These are phyloP conservation scores for Austropuccinia psidii DNA, from an alignment of 1,284 basidiomycete species.

Conservation along the genomic window DNA sequence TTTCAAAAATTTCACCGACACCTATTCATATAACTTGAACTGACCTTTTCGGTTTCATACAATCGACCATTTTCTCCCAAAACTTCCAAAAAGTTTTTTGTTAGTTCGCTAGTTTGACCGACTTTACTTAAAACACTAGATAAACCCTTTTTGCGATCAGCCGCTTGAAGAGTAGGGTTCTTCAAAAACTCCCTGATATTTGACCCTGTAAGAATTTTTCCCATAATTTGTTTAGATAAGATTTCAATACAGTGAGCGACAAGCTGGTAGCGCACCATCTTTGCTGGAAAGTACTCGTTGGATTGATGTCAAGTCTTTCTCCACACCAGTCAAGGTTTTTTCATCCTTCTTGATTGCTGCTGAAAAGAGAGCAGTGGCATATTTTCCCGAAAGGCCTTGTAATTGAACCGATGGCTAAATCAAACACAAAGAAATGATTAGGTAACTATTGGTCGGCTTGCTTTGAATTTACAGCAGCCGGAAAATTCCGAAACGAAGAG, in stretches of 20 bases:
- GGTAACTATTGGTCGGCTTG: too few species aligned
- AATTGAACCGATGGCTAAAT: constrained; percentile 38
- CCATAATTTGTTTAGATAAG: not conserved
- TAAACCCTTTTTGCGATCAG: constrained; percentile 31
- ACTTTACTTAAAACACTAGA: constrained; percentile 21
- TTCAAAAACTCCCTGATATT: constrained; percentile 30
- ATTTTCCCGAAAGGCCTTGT: constrained; percentile 63
- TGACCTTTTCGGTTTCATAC: constrained; percentile 61
- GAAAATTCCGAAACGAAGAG: not conserved
- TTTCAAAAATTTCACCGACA: not conserved
- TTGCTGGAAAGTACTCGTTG: constrained; percentile 18
- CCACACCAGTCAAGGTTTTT: constrained; percentile 47
- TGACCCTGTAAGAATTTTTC: constrained; percentile 1
- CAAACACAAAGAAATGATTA: not conserved
- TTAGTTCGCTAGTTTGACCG: constrained; percentile 50
- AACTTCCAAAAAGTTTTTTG: constrained; percentile 83
- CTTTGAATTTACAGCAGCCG: too few species aligned
- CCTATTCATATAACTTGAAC: not conserved
- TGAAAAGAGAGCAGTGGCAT: constrained; percentile 86
- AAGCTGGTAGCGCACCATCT: constrained; percentile 48
- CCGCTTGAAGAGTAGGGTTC: constrained; percentile 35
- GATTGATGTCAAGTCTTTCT: constrained; percentile 38
- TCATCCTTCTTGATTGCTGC: constrained; percentile 71
- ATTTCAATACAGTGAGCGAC: constrained; percentile 48
- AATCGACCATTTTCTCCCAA: constrained; percentile 91